Conservation (phyloP, 345 rosid genomes). For the Kernera saxatilis region DNA sequence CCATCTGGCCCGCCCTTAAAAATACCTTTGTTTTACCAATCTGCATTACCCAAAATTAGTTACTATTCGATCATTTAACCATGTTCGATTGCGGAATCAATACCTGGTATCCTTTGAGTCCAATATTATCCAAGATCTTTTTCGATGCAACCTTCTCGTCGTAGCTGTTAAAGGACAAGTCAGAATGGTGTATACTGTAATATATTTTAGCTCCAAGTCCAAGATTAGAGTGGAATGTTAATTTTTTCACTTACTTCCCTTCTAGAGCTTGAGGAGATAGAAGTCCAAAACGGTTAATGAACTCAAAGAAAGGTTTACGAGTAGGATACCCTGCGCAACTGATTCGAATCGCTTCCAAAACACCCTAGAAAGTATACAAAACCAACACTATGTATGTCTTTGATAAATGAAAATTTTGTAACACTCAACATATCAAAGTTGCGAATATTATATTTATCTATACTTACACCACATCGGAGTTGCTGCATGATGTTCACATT, state of each 20-base stretch:
- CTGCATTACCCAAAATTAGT: conserved; percentile 38
- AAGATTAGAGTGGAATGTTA: too few species aligned
- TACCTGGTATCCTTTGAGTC: conserved; percentile 93
- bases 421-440: background rate
- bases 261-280: conserved; percentile 61
- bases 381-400: background rate
- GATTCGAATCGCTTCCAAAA: conserved; percentile 91
- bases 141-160: conserved; percentile 70
- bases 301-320: conserved; percentile 87
- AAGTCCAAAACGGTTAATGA: conserved; percentile 81
- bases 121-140: conserved; percentile 77
- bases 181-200: too few species aligned
- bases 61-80: background rate
- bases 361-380: conserved; percentile 80
- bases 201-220: too few species aligned
- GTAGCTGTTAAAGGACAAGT: conserved; percentile 44
- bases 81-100: background rate
- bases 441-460: background rate
- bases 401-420: background rate
- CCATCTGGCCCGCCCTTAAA: conserved; percentile 99
- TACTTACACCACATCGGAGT: conserved; percentile 91
- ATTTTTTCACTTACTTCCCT: conserved; percentile 79
- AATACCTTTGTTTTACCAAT: conserved; percentile 94
- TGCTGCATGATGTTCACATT: conserved; percentile 96
- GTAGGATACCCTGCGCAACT: conserved; percentile 99